phyloP scores from a whole-genome alignment of 2,329 filamentous ascomycete species.

The Scedosporium minutisporum region DNA sequence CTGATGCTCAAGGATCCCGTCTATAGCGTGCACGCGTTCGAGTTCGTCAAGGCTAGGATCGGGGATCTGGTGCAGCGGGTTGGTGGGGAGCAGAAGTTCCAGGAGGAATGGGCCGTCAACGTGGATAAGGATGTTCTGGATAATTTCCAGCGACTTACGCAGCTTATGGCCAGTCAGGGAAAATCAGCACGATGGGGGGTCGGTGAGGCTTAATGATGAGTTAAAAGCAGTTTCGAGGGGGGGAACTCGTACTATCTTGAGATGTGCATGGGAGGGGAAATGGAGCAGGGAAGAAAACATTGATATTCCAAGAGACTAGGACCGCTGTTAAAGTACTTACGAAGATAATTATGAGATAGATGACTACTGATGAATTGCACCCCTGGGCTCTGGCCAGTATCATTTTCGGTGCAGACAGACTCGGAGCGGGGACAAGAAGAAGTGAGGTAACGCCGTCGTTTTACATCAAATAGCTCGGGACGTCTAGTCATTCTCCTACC shows the following conservation, averaged over 20 bases:
- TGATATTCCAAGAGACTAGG: not conserved
- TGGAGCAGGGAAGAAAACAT: not conserved
- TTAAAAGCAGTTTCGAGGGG: too few relatives aligned
- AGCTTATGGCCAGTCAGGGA: not conserved
- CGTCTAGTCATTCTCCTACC: too few relatives aligned
- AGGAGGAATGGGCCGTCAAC: constrained; percentile 59
- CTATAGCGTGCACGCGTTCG: constrained; percentile 53
- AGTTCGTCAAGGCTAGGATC: constrained; percentile 55
- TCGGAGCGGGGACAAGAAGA: too few relatives aligned
- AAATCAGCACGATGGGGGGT: not conserved
- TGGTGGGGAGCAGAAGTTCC: constrained; percentile 58
- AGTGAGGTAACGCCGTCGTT: too few relatives aligned
- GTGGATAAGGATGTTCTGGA: constrained; percentile 64
- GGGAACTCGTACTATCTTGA: not conserved
- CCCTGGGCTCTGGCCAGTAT: not conserved
- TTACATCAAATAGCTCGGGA: too few relatives aligned
- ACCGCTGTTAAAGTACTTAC: not conserved
- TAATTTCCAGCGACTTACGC: constrained; percentile 37
- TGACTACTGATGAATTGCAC: not conserved
- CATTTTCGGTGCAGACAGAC: too few relatives aligned
- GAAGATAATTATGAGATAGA: not conserved
- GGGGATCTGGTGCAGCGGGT: constrained; percentile 45
- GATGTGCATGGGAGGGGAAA: not conserved
- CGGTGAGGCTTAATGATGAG: too few relatives aligned
- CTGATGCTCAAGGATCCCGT: constrained; percentile 54